Evolutionary conservation across 345 rosid species (phyloP).

Genomic region (Murraya paniculata): DNA sequence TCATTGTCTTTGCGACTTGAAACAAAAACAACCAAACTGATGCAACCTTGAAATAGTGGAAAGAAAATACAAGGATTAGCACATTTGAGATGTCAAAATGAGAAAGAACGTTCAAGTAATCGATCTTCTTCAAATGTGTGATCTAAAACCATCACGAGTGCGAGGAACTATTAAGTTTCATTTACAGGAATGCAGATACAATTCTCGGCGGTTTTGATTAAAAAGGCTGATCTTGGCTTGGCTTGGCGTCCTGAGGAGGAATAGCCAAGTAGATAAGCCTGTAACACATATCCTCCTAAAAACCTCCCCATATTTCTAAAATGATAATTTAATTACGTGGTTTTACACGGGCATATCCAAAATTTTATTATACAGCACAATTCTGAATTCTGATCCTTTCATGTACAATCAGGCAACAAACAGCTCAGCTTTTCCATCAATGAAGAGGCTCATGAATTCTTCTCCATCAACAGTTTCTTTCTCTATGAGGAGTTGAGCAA

Average conservation of each 20-base stretch:
- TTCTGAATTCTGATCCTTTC: not conserved
- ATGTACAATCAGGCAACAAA: constrained; percentile 48
- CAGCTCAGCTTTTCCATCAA: constrained; percentile 93
- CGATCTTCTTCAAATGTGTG: not conserved
- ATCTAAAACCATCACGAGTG: not conserved
- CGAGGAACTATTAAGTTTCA: not conserved
- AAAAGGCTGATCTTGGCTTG: too few relatives aligned
- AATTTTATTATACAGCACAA: constrained; percentile 26
- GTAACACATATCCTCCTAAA: not conserved
- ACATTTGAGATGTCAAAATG: not conserved
- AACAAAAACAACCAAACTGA: not conserved
- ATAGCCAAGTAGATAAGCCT: not conserved
- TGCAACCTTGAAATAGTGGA: not conserved
- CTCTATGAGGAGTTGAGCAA: constrained; percentile 86
- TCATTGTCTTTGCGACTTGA: not conserved
- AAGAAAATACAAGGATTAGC: not conserved
- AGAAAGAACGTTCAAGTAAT: not conserved
- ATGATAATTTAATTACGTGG: not conserved
- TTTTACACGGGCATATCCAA: not conserved
- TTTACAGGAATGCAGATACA: not conserved
- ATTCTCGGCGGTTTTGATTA: not conserved
- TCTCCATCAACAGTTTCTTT: constrained; percentile 97
- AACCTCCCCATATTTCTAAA: not conserved
- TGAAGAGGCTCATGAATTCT: constrained; percentile 98
- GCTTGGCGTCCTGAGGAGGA: not conserved